Evolutionary conservation across 495 filamentous ascomycete genomes (phyloP), one percentile per base, ranked within the genome.

Genomic region (Beverwykella pulmonaria): DNA sequence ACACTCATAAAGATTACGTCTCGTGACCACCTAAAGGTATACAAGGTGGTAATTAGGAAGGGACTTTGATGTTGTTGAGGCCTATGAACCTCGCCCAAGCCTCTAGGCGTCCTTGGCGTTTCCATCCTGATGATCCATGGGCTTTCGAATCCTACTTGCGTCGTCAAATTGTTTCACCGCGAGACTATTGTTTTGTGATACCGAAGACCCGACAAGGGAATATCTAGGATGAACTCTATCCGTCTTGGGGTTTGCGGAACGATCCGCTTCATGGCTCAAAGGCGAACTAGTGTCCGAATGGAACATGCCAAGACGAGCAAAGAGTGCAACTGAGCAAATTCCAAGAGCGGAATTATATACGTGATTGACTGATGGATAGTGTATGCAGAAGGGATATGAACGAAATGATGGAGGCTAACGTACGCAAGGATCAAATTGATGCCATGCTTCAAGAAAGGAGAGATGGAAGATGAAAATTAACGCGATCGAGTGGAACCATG

Each of bases 311-410:
- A 22, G 55, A 23, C 46, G 47, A 34, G 46, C 5, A 22, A 20
- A 61, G n/a, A 14, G 57, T 23, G 23, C 23, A 52, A 34, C 47
- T 61, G 59, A 53, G 46, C 59, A 61, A 53, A 10, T 52, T 53
- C 27, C 59, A 61, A 61, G 46, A 61, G 25, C 15, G n/a, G 29
- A 61, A 36, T 15, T 14, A n/a, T 15, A 19, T 19, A 59, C 3
- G 36, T 32, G 32, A 5, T 10, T 46, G 36, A 58, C 44, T 46
- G 29, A 58, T n/a, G 22, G 20, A 58, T 58, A 58, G 2, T 58
- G 12, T 23, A 26, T 58, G 55, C 36, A 36, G 52, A 5, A 17
- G 26, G 52, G 23, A 20, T 32, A 20, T 22, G 1, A 55, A 34
- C 25, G 32, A 55, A 55, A 20, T 20, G 10, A 32, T 5, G 19